phyloP scores from a whole-genome alignment of 441 rosid genomes.

The Euphorbia corollata region DNA sequence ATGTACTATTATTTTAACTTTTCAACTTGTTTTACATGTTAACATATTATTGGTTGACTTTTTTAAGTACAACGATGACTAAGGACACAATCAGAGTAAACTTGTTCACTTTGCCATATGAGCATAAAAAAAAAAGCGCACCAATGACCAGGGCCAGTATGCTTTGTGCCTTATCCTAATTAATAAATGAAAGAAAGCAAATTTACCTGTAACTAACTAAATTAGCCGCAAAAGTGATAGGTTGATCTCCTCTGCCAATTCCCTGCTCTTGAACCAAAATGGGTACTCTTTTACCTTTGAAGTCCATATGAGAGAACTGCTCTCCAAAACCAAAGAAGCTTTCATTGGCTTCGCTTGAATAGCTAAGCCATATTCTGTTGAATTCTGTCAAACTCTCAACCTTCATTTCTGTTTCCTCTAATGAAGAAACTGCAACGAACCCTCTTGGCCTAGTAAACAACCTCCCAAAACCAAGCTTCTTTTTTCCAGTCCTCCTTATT shows the following conservation, averaged over 20 bases:
- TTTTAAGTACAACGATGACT: too few species aligned
- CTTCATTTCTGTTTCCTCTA: conserved; percentile 27
- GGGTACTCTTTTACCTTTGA: conserved; percentile 62
- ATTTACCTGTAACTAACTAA: conserved; percentile 62
- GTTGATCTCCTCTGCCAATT: conserved; percentile 76
- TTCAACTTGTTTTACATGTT: too few species aligned
- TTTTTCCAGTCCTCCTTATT: conserved; percentile 26
- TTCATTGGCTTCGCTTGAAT: conserved; percentile 49
- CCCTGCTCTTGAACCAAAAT: conserved; percentile 76
- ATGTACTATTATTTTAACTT: too few species aligned
- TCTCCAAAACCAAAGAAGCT: conserved; percentile 63
- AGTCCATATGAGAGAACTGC: conserved; percentile 66
- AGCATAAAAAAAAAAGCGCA: too few species aligned
- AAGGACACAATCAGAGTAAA: too few species aligned
- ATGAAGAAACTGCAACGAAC: conserved; percentile 27
- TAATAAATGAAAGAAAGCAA: not conserved
- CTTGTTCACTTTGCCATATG: too few species aligned
- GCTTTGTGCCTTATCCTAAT: too few species aligned
- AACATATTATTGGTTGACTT: too few species aligned
- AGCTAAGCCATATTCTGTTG: conserved; percentile 47
- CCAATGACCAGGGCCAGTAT: too few species aligned
- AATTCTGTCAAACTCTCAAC: conserved; percentile 26
- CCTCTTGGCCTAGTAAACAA: conserved; percentile 34
- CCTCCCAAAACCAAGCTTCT: conserved; percentile 31
- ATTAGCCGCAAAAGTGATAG: conserved; percentile 63